These are phyloP conservation scores for Phycomyces blakesleeanus DNA, from an alignment of 192 early-diverging fungal genomes.

Conservation along the genomic window DNA sequence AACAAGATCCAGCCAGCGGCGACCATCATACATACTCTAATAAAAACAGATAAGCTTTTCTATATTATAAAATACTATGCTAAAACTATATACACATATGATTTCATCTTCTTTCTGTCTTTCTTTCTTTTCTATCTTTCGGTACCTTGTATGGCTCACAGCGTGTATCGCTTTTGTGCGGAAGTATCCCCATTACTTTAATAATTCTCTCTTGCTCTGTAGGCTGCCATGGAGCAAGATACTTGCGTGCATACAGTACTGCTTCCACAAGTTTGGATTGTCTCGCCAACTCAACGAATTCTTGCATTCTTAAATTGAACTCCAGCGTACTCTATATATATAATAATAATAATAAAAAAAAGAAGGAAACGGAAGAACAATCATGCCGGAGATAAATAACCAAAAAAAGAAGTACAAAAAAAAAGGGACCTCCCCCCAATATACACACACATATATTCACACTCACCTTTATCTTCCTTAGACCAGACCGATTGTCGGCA, in stretches of 20 bases:
- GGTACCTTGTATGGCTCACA: conserved; percentile 80
- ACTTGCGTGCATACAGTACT: conserved; percentile 82
- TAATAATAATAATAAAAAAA: neutral
- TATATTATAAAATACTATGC: too few species aligned
- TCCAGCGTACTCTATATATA: conserved; percentile 82
- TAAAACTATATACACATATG: too few species aligned
- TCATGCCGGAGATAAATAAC: too few species aligned
- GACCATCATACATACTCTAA: conserved; percentile 65
- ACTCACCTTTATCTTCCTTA: conserved; percentile 85
- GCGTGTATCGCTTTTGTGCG: conserved; percentile 70
- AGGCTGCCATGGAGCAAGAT: conserved; percentile 74
- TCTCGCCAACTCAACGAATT: conserved; percentile 87
- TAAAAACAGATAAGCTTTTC: too few species aligned
- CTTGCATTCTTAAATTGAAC: conserved; percentile 93
- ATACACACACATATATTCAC: neutral
- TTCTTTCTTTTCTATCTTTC: neutral
- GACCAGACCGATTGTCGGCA: conserved; percentile 79
- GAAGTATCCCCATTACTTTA: conserved; percentile 87
- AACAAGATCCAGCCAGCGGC: conserved; percentile 77
- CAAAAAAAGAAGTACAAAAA: too few species aligned
- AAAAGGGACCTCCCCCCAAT: neutral
- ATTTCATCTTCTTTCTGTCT: neutral
- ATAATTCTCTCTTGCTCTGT: conserved; percentile 78
- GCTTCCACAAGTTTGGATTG: conserved; percentile 62
- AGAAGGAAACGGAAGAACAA: too few species aligned